Base-by-base conservation (phyloP, 176 grass and related monocot species). In the Oryza glaberrima region DNA sequence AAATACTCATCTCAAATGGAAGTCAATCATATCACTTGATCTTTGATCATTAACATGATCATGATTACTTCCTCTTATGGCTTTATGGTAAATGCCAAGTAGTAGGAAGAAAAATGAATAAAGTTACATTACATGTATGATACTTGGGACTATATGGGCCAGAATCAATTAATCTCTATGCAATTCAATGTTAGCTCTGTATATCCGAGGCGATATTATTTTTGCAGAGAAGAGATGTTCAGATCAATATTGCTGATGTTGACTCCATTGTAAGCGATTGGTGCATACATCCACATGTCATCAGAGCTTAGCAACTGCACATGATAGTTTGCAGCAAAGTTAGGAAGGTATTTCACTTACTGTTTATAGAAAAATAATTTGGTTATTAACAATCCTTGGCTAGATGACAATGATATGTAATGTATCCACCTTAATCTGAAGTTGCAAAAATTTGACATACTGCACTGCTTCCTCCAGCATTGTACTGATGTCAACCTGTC, bases 381-480 rank as follows among this genome's bases (percentile, higher is more conserved):
- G 20, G 28, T 51, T 58, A 17, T 23, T 43, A 76, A 20, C 48
- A 51, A 78, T 83, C 0, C 26, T 67, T 52, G 49, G 19, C 74
- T n/a, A 19, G 72, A 40, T 65, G 48, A 16, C 9, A 61, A 51
- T 38, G 15, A 83, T 26, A 52, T 79, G 26, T 76, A 78, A 75
- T 81, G 1, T 60, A 60, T 77, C 40, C 43, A 98, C 96, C 96
- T 94, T 98, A 81, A 98, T 98, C 76, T 98, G 96, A 80, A 94
- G 81, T 88, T 98, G 91, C 81, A 98, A 79, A 85, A 98, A 95
- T 70, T 94, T 95, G 3, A 98, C 96, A 89, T 95, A 98, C 35
- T 95, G 83, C 45, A 88, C 93, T 81, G 93, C 96, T 89, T 98
- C 96, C 87, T 98, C 96, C 25, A 98, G 89, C 96, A 98, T 98